Evolutionary conservation across 2,329 filamentous ascomycete genomes (phyloP), one percentile per base, ranked within the genome.

Genomic region (Colletotrichum sp.): DNA sequence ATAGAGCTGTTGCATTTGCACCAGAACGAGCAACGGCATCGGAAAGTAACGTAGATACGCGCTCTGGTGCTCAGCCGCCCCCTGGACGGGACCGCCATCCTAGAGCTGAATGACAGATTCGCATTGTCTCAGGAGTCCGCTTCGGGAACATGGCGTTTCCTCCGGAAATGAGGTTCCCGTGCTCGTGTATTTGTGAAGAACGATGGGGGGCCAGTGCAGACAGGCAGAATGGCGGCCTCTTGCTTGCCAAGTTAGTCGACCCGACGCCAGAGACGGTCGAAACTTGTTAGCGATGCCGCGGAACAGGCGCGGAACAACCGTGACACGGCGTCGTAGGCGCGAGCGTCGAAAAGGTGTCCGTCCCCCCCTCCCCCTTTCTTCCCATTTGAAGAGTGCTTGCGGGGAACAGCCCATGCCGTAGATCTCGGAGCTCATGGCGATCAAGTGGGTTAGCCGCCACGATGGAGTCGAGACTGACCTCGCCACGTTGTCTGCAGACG

Each of bases 361-460:
- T 27, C 24, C 24, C 24, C 24, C 5, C 24, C 24, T 36, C 18
- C 43, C 43, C 43, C n/a, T 21, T 47, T 47, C 43, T 21, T 47
- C 18, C 43, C 43, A 13, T 47, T 47, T 47, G 18, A n/a, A 47
- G 66, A 58, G 31, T 65, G 55, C 18, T 47, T 58, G 62, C 68
- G 69, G 62, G 71, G 68, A 51, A 58, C 47, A 51, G 55, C 55
- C 71, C 71, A 66, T 71, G 71, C 57, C 62, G 62, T 24, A 73
- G 71, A 73, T 73, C 71, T 71, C 69, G 57, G 62, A 74, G 62
- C 63, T 27, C 55, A 51, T 38, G 69, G 34, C 68, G 69, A 74
- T 74, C 72, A 72, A 74, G 68, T 63, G 68, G 62, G 68, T 24
- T 72, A 8, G 62, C 33, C 55, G 43, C 47, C 34, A 62, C 57